A percentile compares a stretch with the other conserved stretches of the same genome.
Conservation (phyloP, 176 grass and related monocot genomes). For the Otatea glauca region DNA sequence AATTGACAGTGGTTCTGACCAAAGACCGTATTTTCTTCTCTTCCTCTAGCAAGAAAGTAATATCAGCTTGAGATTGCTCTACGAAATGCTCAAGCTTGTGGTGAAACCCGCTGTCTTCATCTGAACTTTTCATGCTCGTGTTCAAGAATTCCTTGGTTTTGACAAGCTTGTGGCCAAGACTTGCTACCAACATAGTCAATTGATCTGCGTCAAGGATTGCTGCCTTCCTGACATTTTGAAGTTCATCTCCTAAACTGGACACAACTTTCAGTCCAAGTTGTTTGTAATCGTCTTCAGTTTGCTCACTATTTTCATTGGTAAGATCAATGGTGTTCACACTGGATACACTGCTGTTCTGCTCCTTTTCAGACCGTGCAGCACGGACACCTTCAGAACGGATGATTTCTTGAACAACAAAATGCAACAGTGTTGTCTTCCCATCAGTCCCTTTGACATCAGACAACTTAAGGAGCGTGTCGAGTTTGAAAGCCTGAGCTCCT, state of each 20-base stretch:
- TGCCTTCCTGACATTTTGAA: constrained; percentile 78
- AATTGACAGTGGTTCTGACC: constrained; percentile 65
- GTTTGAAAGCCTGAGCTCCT: constrained; percentile 82
- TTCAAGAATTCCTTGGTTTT: constrained; percentile 86
- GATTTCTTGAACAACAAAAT: constrained; percentile 90
- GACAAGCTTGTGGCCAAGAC: constrained; percentile 59
- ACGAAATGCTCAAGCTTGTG: constrained; percentile 60
- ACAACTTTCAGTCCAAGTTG: constrained; percentile 73
- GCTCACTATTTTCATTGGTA: constrained; percentile 39
- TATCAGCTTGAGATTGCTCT: constrained; percentile 54
- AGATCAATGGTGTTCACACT: constrained; percentile 38
- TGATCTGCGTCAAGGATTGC: constrained; percentile 72
- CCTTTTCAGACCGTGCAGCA: constrained; percentile 53
- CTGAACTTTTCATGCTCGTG: constrained; percentile 64
- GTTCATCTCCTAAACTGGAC: constrained; percentile 68
- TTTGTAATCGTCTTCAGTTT: constrained; percentile 64
- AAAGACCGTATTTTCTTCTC: constrained; percentile 79
- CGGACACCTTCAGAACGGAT: constrained; percentile 77
- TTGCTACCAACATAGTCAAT: constrained; percentile 61
- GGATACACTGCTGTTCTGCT: constrained; percentile 41
- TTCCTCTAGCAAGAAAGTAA: constrained; percentile 60
- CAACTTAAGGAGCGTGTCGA: constrained; percentile 87
- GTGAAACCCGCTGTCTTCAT: constrained; percentile 82
- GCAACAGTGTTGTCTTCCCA: constrained; percentile 86
- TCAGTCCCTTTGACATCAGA: constrained; percentile 83